phyloP scores from a whole-genome alignment of 106 monocot genomes.

The Alisma plantagoaquatica region DNA sequence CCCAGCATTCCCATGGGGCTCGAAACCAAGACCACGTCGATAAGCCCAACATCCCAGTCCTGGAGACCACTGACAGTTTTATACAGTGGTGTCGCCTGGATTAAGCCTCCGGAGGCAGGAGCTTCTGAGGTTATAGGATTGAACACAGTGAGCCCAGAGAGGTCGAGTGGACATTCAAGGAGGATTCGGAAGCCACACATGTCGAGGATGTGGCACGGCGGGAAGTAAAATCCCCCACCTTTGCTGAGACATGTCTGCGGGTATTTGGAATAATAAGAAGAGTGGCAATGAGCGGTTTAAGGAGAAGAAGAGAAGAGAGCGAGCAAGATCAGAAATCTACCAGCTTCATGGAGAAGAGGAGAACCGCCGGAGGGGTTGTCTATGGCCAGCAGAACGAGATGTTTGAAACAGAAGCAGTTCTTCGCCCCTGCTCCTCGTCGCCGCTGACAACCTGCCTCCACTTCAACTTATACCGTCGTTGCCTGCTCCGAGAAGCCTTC shows the following conservation, averaged over 20 bases:
- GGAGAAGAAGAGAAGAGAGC: not conserved
- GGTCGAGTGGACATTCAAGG: slow-evolving; percentile 86
- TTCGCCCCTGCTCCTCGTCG: no score
- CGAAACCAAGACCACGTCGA: slow-evolving; percentile 78
- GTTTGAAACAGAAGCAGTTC: no score
- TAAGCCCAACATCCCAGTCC: slow-evolving; percentile 43
- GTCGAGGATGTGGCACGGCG: slow-evolving; percentile 65
- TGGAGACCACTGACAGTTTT: slow-evolving; percentile 40
- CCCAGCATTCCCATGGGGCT: slow-evolving; percentile 77
- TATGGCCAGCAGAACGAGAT: no score
- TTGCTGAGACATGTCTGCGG: slow-evolving; percentile 61
- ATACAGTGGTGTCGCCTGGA: slow-evolving; percentile 47
- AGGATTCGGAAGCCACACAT: slow-evolving; percentile 63
- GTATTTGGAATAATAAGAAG: slow-evolving; percentile 1
- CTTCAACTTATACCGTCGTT: no score
- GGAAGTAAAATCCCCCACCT: slow-evolving; percentile 56
- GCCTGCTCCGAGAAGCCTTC: no score
- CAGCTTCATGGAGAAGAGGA: slow-evolving; percentile 3
- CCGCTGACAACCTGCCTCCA: no score
- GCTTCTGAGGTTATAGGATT: slow-evolving; percentile 26
- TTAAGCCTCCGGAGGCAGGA: slow-evolving; percentile 19
- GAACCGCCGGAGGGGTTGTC: not conserved
- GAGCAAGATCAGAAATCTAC: slow-evolving; percentile 2
- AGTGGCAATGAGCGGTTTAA: not conserved
- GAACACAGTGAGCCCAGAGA: slow-evolving; percentile 73